Evolutionary conservation across 2,329 filamentous ascomycete species (phyloP).

Genomic region (Colletotrichum echinochloae): DNA sequence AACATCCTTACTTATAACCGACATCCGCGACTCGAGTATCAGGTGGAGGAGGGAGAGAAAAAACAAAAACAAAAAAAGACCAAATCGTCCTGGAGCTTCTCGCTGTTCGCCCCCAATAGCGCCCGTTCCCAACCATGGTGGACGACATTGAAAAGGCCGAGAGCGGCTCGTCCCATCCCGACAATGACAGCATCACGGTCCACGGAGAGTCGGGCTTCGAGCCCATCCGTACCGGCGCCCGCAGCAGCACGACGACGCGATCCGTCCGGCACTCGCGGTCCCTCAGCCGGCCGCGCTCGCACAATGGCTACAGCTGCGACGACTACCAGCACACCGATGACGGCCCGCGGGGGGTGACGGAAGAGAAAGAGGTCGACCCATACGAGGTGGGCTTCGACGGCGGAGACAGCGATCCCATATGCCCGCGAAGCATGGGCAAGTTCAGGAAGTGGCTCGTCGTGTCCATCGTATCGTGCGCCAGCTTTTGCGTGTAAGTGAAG

Average conservation of each 20-base stretch:
- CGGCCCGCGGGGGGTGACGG: slow-evolving; percentile 23
- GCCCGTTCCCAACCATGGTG: slow-evolving; percentile 1
- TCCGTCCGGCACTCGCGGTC: slow-evolving; percentile 41
- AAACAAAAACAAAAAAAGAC: background rate
- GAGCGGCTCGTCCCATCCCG: slow-evolving; percentile 24
- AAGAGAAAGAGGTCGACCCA: slow-evolving; percentile 58
- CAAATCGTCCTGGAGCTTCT: background rate
- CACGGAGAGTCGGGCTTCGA: slow-evolving; percentile 42
- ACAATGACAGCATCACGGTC: slow-evolving; percentile 22
- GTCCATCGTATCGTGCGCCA: slow-evolving; percentile 77
- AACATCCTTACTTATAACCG: slow-evolving; percentile 26
- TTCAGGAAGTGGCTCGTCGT: slow-evolving; percentile 85
- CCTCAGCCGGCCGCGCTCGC: slow-evolving; percentile 51
- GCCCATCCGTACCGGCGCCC: slow-evolving; percentile 44
- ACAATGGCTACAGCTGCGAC: slow-evolving; percentile 59
- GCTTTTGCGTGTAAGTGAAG: slow-evolving; percentile 84
- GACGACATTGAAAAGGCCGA: slow-evolving; percentile 38
- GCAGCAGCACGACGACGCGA: slow-evolving; percentile 2
- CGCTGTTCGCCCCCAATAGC: too few species aligned
- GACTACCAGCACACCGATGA: slow-evolving; percentile 44
- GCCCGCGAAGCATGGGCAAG: slow-evolving; percentile 76
- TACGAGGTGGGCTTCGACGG: slow-evolving; percentile 83
- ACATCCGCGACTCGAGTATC: slow-evolving; percentile 24
- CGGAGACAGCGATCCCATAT: slow-evolving; percentile 76
- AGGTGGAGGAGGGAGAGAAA: background rate